These are phyloP conservation scores for Pouteria glomerata DNA, from an alignment of 148 eudicot genomes.

Conservation along the genomic window DNA sequence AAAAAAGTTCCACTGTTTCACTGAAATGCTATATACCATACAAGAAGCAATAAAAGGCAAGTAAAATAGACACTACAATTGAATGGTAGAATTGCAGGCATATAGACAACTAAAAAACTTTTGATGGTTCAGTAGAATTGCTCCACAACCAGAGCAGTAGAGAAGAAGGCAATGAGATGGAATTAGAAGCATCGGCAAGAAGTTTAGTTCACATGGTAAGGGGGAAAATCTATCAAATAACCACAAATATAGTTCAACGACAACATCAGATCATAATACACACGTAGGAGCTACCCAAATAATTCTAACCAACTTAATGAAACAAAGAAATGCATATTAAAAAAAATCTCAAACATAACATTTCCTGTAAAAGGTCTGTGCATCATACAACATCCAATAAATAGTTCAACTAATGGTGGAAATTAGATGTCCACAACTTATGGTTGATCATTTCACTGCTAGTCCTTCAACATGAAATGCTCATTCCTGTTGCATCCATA, in stretches of 20 bases:
- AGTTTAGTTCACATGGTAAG: background rate
- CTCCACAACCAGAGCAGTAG: background rate
- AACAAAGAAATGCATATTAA: background rate
- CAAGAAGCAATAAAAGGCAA: background rate
- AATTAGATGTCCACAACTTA: background rate
- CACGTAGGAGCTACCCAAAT: background rate
- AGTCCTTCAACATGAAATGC: no score
- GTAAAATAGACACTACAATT: slow-evolving; percentile 4
- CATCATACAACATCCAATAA: background rate
- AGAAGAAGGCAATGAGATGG: background rate
- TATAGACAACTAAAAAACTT: background rate
- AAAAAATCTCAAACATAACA: background rate
- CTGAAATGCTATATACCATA: background rate
- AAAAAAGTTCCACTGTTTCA: background rate
- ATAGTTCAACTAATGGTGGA: background rate
- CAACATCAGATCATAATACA: background rate
- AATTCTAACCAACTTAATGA: background rate
- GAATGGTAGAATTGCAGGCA: background rate
- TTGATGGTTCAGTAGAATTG: background rate
- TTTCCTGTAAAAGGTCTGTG: background rate
- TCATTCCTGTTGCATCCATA: no score
- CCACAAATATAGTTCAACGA: background rate
- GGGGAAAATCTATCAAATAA: background rate
- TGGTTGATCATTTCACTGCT: no score
- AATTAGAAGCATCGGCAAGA: slow-evolving; percentile 3